phyloP scores from a whole-genome alignment of 768 basidiomycete species.

The Plicaturopsis crispa region DNA sequence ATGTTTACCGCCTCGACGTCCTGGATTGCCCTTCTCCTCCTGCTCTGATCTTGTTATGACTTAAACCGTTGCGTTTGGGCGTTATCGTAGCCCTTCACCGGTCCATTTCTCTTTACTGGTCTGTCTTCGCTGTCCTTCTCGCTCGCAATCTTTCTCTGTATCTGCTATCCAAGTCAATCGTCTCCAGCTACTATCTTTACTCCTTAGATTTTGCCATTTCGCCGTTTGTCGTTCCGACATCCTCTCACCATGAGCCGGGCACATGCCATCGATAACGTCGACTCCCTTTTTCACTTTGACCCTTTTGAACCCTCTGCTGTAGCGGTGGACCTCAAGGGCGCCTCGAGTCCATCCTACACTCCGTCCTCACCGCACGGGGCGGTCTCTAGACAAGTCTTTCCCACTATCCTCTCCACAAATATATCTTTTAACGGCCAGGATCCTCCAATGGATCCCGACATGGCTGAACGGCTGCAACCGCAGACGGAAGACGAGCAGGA shows the following conservation, averaged over 20 bases:
- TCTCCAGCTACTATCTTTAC: too few relatives aligned
- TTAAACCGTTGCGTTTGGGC: background rate
- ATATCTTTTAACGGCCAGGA: constrained; percentile 5
- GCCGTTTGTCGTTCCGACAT: constrained; percentile 1
- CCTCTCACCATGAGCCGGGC: constrained; percentile 31
- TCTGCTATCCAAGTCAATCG: too few relatives aligned
- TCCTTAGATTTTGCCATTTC: constrained; percentile 14
- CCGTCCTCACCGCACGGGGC: background rate
- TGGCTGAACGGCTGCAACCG: constrained; percentile 4
- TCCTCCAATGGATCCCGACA: constrained; percentile 9
- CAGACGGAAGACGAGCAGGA: constrained; percentile 7
- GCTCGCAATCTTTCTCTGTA: constrained; percentile 10
- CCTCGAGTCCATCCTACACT: constrained; percentile 4
- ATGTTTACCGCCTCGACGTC: background rate
- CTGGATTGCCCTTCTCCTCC: background rate
- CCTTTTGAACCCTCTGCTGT: constrained; percentile 26
- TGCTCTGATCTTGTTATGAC: background rate
- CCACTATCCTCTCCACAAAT: constrained; percentile 7
- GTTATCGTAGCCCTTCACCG: background rate
- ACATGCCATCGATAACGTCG: constrained; percentile 44
- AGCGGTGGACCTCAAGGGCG: background rate
- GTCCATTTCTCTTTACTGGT: background rate
- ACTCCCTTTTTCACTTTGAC: constrained; percentile 44
- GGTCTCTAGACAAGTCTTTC: background rate
- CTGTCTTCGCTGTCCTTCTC: constrained; percentile 4